Evolutionary conservation across 1,284 basidiomycete genomes (phyloP), one percentile per base, ranked within the genome.

Genomic region (Sparassis latifolia): DNA sequence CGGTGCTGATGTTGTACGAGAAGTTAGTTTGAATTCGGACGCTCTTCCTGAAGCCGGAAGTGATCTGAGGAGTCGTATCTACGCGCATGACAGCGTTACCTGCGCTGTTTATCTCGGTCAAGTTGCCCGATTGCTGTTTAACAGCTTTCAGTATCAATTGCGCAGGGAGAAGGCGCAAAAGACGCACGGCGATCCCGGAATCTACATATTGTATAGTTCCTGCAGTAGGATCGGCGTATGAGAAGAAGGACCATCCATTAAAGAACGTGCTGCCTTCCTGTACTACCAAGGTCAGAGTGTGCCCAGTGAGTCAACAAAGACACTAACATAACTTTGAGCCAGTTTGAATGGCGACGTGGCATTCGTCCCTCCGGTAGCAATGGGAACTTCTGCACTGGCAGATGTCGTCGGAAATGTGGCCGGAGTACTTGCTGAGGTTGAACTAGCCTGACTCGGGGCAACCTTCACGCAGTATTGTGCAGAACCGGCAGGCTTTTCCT

Each of bases 221-320:
- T 63, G 90, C 70, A 0, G 93, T 97, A 0, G 93, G 93, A 71
- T 96, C 93, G 2, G 70, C 60, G 46, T 59, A 72, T 9, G 73
- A 77, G 69, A 77, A 91, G 68, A 94, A 95, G 58, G 79, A 64
- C 86, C 87, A 95, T 44, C 82, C 82, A 62, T 87, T 71, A 60
- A 93, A 95, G 73, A 94, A 95, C 45, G 70, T 72, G 43, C 71
- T 69, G 30, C 87, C 87, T 57, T 76, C 67, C 82, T 86, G 52
- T 38, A 49, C n/a, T n/a, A n/a, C n/a, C n/a, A n/a, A n/a, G n/a
- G n/a, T 48, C 38, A 49, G n/a, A n/a, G n/a, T n/a, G n/a, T n/a
- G n/a, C n/a, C n/a, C n/a, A n/a, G n/a, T n/a, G n/a, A n/a, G n/a
- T n/a, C n/a, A n/a, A n/a, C n/a, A n/a, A n/a, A 12, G 5, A n/a